phyloP scores from a whole-genome alignment of 768 basidiomycete genomes.

The Hypholoma sublateritium region DNA sequence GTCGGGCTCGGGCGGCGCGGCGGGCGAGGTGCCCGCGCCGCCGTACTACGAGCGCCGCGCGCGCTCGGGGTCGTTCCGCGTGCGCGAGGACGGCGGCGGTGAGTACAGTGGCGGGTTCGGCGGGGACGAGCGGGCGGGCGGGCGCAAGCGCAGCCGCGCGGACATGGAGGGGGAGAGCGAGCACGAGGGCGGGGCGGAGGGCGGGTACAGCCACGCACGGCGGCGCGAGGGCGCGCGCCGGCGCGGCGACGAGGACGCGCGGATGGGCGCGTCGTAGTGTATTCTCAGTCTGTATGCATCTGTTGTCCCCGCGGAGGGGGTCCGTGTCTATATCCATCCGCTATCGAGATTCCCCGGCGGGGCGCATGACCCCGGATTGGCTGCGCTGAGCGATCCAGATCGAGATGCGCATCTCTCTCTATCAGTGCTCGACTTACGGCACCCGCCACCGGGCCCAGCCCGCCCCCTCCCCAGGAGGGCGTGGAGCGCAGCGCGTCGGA shows the following conservation, averaged over 20 bases:
- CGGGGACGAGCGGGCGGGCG: background rate
- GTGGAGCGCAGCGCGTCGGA: no score
- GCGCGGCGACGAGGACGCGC: constrained; percentile 23
- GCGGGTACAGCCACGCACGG: constrained; percentile 1
- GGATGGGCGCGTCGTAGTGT: constrained; percentile 13
- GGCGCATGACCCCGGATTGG: no score
- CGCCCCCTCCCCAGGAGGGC: no score
- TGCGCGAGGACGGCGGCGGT: background rate
- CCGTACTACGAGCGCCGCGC: background rate
- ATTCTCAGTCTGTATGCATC: no score
- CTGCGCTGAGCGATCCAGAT: no score
- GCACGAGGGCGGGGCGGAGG: constrained; percentile 37
- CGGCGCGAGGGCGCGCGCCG: constrained; percentile 11
- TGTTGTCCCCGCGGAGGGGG: no score
- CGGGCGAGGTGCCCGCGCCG: background rate
- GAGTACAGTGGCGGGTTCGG: background rate
- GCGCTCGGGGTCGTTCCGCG: background rate
- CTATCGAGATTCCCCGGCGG: no score
- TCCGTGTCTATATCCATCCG: no score
- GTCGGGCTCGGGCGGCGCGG: constrained; percentile 22
- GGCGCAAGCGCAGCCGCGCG: constrained; percentile 49
- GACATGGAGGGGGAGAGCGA: constrained; percentile 67
- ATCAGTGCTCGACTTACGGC: no score
- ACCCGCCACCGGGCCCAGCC: no score
- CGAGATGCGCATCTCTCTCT: no score